These are phyloP conservation scores for Melanomma pulvis-pyrius DNA, from an alignment of 495 filamentous ascomycete genomes.

Conservation along the genomic window DNA sequence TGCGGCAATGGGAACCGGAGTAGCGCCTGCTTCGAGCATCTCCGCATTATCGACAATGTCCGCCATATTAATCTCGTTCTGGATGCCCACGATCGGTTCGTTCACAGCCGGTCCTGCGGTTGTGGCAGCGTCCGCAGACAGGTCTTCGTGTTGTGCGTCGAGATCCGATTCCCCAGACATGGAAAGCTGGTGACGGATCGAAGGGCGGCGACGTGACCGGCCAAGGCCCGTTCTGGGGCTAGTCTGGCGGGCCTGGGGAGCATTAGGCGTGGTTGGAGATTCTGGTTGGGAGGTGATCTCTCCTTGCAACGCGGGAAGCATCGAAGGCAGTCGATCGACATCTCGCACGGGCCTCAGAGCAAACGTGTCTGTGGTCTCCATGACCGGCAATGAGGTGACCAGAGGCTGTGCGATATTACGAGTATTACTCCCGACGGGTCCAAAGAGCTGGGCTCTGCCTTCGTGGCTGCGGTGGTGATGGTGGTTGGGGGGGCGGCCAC, in stretches of 20 bases:
- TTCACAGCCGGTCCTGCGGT: conserved; percentile 61
- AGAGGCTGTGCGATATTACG: conserved; percentile 42
- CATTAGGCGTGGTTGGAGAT: conserved; percentile 88
- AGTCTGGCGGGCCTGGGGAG: conserved; percentile 49
- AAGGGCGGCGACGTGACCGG: conserved; percentile 63
- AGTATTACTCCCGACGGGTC: conserved; percentile 24
- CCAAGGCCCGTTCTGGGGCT: conserved; percentile 40
- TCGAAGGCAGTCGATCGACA: conserved; percentile 81
- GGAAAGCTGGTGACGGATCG: conserved; percentile 85
- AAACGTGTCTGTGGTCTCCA: conserved; percentile 76
- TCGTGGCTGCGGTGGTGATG: conserved; percentile 64
- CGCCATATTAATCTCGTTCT: conserved; percentile 49
- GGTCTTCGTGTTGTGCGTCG: conserved; percentile 78
- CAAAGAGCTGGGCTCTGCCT: conserved; percentile 51
- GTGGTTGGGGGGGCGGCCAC: conserved; percentile 60
- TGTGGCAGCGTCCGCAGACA: conserved; percentile 60
- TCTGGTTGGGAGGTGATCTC: conserved; percentile 84
- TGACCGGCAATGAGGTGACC: conserved; percentile 50
- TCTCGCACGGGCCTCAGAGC: conserved; percentile 78
- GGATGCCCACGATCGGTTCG: conserved; percentile 76
- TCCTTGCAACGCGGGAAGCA: conserved; percentile 71
- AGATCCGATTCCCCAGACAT: conserved; percentile 78
- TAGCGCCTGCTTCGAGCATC: conserved; percentile 75
- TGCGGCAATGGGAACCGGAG: conserved; percentile 72
- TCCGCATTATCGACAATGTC: conserved; percentile 77